These are phyloP conservation scores for Ophiobolus disseminans DNA, from an alignment of 2,329 filamentous ascomycete genomes.

Conservation along the genomic window DNA sequence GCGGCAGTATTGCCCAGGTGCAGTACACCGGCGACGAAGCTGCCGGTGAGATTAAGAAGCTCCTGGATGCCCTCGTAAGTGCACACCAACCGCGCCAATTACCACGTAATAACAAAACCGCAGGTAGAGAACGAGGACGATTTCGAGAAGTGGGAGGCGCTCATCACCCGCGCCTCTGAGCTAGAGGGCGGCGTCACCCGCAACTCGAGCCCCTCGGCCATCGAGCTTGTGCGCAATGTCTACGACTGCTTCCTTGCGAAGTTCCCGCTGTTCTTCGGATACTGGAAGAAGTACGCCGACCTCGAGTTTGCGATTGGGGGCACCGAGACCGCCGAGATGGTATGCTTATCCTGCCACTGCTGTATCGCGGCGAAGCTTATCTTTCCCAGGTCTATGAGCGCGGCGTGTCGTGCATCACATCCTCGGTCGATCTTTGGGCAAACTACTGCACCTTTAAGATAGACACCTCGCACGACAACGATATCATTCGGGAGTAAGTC, in stretches of 20 bases:
- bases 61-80: slow-evolving; percentile 79
- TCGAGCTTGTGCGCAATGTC: slow-evolving; percentile 82
- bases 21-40: slow-evolving; percentile 45
- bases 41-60: slow-evolving; percentile 72
- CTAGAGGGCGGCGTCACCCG: slow-evolving; percentile 94
- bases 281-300: slow-evolving; percentile 99
- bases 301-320: slow-evolving; percentile 96
- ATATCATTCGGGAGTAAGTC: slow-evolving; percentile 99
- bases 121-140: slow-evolving; percentile 79
- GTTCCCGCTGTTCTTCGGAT: slow-evolving; percentile 94
- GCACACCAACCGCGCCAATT: not conserved
- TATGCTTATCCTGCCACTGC: slow-evolving; percentile 49
- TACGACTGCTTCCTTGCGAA: slow-evolving; percentile 95
- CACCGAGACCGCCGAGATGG: slow-evolving; percentile 96
- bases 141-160: slow-evolving; percentile 94
- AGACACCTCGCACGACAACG: slow-evolving; percentile 92
- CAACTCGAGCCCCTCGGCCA: slow-evolving; percentile 93
- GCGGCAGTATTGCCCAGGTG: slow-evolving; percentile 40
- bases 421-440: slow-evolving; percentile 95
- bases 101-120: slow-evolving; percentile 19
- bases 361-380: slow-evolving; percentile 8
- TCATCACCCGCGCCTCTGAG: slow-evolving; percentile 80
- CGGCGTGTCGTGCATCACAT: slow-evolving; percentile 89
- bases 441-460: slow-evolving; percentile 98
- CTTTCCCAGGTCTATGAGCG: slow-evolving; percentile 82